A percentile compares a stretch with the other conserved stretches of the same genome.
Conservation (phyloP, 2,329 filamentous ascomycete genomes). For the Neurospora sp. region DNA sequence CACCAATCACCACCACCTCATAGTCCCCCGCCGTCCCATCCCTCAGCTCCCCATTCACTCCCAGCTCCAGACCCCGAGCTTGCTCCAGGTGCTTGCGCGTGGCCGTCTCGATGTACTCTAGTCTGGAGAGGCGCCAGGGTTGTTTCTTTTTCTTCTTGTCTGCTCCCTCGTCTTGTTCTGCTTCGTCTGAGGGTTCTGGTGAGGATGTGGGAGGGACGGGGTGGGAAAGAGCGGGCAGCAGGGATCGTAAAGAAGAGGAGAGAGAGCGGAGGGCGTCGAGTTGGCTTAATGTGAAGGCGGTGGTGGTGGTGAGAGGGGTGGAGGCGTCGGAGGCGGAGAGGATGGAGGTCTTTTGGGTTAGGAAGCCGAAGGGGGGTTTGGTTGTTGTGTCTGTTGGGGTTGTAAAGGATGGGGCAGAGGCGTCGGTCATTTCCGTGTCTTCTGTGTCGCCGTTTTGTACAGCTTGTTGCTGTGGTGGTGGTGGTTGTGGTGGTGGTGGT, state of each 20-base stretch:
- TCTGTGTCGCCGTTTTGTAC: not conserved
- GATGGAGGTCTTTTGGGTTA: constrained; percentile 39
- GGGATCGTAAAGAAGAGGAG: constrained; percentile 38
- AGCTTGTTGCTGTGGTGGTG: not conserved
- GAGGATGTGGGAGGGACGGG: too few species aligned
- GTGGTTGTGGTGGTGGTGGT: too few species aligned
- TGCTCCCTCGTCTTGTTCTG: constrained; percentile 22
- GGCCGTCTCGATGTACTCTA: constrained; percentile 75
- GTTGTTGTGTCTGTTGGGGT: constrained; percentile 6
- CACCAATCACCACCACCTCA: not conserved
- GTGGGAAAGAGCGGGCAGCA: constrained; percentile 34
- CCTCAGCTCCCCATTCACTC: constrained; percentile 48
- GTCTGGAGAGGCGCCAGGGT: constrained; percentile 59
- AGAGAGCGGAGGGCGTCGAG: constrained; percentile 68
- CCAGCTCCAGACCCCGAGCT: constrained; percentile 56
- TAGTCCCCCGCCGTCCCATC: constrained; percentile 46
- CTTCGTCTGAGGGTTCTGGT: not conserved
- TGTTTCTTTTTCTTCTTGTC: constrained; percentile 32
- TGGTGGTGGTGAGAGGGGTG: constrained; percentile 55
- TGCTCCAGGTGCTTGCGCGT: constrained; percentile 68
- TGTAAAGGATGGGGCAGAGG: constrained; percentile 5
- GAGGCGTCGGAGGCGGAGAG: constrained; percentile 41
- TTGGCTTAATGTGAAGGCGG: constrained; percentile 26
- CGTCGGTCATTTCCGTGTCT: constrained; percentile 3
- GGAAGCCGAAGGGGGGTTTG: constrained; percentile 42